These are phyloP conservation scores for Ploettnerulaceae sp. DNA, from an alignment of 2,329 filamentous ascomycete genomes.

Conservation along the genomic window DNA sequence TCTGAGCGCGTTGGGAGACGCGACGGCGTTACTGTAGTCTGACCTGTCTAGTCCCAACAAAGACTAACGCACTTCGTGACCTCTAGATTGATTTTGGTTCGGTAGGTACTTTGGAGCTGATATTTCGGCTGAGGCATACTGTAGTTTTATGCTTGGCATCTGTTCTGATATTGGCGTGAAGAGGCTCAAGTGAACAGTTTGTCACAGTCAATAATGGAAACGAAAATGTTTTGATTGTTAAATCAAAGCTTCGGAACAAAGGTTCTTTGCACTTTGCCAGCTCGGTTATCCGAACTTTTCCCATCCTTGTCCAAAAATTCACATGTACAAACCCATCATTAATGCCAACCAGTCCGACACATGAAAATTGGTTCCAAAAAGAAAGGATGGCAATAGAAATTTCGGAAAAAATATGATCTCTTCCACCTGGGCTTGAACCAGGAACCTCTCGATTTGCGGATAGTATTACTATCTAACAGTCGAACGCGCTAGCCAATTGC, in stretches of 20 bases:
- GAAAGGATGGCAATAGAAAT: neutral
- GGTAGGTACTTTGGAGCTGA: too few species aligned
- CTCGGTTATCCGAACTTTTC: neutral
- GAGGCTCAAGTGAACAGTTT: too few species aligned
- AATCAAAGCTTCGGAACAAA: too few species aligned
- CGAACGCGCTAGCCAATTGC: slow-evolving; percentile 13
- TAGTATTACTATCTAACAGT: slow-evolving; percentile 1
- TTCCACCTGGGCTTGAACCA: slow-evolving; percentile 7
- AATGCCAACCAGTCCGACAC: neutral
- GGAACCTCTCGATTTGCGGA: slow-evolving; percentile 2
- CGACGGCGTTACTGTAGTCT: slow-evolving; percentile 9
- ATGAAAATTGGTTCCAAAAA: neutral
- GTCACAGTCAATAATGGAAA: too few species aligned
- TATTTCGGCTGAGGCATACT: too few species aligned
- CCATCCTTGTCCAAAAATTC: too few species aligned
- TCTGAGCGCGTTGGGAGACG: neutral
- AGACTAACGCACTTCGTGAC: neutral
- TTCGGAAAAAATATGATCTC: neutral
- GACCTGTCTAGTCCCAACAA: neutral
- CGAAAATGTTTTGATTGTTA: too few species aligned
- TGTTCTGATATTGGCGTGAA: too few species aligned
- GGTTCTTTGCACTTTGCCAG: too few species aligned
- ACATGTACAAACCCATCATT: too few species aligned
- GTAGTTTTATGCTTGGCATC: too few species aligned
- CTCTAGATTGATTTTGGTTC: neutral